Percentiles rank a stretch among this genome's conserved stretches.
Evolutionary conservation across 2,329 filamentous ascomycete species (phyloP).

Genomic region (Byssochlamys sp.): DNA sequence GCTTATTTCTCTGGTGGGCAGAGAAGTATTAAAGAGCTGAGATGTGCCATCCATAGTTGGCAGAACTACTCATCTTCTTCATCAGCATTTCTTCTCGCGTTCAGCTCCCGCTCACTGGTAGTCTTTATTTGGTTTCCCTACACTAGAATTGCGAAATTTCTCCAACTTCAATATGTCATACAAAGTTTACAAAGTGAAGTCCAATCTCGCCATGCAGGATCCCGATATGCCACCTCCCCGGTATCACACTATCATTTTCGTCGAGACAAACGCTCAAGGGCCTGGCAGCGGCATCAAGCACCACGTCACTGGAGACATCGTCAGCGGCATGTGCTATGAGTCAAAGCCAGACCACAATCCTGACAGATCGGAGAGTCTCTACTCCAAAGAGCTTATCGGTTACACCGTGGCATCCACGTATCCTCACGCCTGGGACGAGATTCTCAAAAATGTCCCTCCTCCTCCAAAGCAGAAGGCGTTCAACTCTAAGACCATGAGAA

Average conservation of each 20-base stretch:
- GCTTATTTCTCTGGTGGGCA: too few species aligned
- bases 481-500: conserved; percentile 6
- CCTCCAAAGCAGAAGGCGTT: conserved; percentile 8
- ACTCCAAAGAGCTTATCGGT: conserved; percentile 2
- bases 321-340: conserved; percentile 1
- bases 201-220: background rate
- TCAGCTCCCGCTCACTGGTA: too few species aligned
- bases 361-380: conserved; percentile 1
- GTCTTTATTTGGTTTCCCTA: too few species aligned
- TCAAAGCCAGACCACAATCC: background rate
- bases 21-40: too few species aligned
- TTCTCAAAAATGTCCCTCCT: conserved; percentile 1
- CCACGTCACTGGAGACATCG: background rate
- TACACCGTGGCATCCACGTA: conserved; percentile 1
- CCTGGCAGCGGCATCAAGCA: background rate
- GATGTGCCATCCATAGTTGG: too few species aligned
- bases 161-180: background rate
- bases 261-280: background rate
- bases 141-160: too few species aligned
- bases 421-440: conserved; percentile 1
- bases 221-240: background rate
- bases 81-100: too few species aligned
- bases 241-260: background rate
- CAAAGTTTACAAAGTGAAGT: background rate
- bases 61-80: too few species aligned